phyloP scores from a whole-genome alignment of 306 rosid genomes.

The Fragaria vesca region DNA sequence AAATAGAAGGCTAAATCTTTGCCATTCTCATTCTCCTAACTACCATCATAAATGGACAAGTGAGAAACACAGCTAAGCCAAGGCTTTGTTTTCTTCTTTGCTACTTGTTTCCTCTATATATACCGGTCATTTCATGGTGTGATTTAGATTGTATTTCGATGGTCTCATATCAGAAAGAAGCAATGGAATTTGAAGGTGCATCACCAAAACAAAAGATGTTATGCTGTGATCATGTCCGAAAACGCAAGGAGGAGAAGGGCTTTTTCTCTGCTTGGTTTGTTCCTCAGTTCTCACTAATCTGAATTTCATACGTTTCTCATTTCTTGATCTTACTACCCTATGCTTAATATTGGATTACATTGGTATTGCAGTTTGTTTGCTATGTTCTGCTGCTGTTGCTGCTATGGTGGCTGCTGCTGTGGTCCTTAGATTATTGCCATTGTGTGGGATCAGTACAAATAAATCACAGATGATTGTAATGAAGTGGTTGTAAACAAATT shows the following conservation, averaged over 20 bases:
- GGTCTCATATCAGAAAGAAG: slow-evolving; percentile 10
- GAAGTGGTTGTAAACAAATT: not conserved
- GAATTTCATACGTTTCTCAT: slow-evolving; percentile 9
- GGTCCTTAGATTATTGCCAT: slow-evolving; percentile 39
- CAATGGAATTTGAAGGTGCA: slow-evolving; percentile 32
- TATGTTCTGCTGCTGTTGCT: slow-evolving; percentile 62
- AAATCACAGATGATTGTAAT: not conserved
- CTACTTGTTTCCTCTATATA: not conserved
- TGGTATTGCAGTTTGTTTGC: slow-evolving; percentile 43
- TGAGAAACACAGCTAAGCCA: not conserved
- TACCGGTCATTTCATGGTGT: not conserved
- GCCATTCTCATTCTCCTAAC: not conserved
- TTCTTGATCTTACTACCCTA: not conserved
- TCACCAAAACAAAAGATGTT: slow-evolving; percentile 46
- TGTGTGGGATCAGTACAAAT: not conserved
- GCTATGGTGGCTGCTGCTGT: slow-evolving; percentile 58
- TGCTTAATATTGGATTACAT: not conserved
- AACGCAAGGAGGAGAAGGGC: slow-evolving; percentile 48
- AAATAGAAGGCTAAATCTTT: not conserved
- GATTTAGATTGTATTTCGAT: not conserved
- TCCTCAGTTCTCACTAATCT: not conserved
- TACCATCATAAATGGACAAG: slow-evolving; percentile 2
- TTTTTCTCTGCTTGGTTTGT: slow-evolving; percentile 51
- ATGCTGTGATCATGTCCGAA: slow-evolving; percentile 41
- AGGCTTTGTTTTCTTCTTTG: not conserved